Evolutionary conservation across 805 yeast genomes (phyloP), one percentile per base, ranked within the genome.

Genomic region (Pichia membranifaciens): DNA sequence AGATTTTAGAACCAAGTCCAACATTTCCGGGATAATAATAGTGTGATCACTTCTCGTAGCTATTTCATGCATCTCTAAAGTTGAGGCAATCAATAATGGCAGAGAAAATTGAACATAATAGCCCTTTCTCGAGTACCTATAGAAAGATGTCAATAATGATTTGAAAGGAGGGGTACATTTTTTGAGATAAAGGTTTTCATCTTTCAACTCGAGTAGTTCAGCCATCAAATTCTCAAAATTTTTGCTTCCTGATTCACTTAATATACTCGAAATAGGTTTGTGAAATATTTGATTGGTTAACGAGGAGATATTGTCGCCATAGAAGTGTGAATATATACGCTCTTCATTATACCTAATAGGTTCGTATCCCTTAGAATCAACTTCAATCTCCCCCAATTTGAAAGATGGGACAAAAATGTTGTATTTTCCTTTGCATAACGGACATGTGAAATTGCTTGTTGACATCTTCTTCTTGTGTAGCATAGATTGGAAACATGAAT

Each of bases 1-100:
- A 0, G 78, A 68, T 28, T 68, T 65, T 3, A 76, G 34, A 13
- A 74, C 55, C 2, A 65, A 58, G 34, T 64, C 60, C 21, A 47
- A 49, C 38, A 53, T 50, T 21, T 57, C 53, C 17, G 58, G 48
- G 7, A 51, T 43, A 9, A 44, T 47, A 10, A 20, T 38, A 12
- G 39, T 46, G 1, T 39, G 44, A 0, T 74, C 72, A n/a, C 73
- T 58, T 58, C 90, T 71, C 1, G 81, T 70, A 0, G 82, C 56
- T 20, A 82, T 74, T 55, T 84, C 90, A 34, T 73, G 62, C 73
- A 81, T 76, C 21, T 75, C 70, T 22, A 84, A 71, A 0, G 82
- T 74, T 51, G 74, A 70, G 2, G 78, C 75, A 38, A 76, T 56
- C 13, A 67, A 37, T 20, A 55, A 47, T 5, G 65, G 51, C 31